phyloP scores from a whole-genome alignment of 208 protist species.

The Porcisia hertigi region DNA sequence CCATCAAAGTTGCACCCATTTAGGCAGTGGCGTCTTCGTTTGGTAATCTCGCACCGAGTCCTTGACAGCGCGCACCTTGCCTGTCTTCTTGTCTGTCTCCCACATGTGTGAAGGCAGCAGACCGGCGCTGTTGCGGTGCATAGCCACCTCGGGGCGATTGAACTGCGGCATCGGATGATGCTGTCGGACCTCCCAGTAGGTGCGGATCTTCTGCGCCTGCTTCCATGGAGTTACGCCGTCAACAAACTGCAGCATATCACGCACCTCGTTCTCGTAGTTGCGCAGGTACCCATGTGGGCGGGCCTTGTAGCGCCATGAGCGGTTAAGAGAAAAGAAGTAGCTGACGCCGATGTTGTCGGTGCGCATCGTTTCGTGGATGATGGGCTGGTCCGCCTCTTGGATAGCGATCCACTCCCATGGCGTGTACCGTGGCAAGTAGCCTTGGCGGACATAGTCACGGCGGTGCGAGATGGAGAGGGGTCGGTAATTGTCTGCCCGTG shows the following conservation, averaged over 20 bases:
- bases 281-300: slow-evolving; percentile 88
- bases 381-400: slow-evolving; percentile 88
- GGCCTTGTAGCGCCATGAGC: slow-evolving; percentile 89
- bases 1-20: slow-evolving; percentile 79
- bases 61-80: slow-evolving; percentile 89
- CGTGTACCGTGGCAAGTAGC: slow-evolving; percentile 87
- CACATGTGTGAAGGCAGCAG: slow-evolving; percentile 85
- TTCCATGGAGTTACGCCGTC: slow-evolving; percentile 90
- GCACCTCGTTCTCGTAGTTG: slow-evolving; percentile 90
- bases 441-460: slow-evolving; percentile 83
- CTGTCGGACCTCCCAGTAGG: slow-evolving; percentile 88
- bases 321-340: slow-evolving; percentile 86
- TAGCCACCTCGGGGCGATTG: slow-evolving; percentile 84
- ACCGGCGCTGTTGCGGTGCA: slow-evolving; percentile 87
- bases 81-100: slow-evolving; percentile 93
- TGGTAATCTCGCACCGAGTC: slow-evolving; percentile 92
- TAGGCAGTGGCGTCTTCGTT: slow-evolving; percentile 80
- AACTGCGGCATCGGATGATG: slow-evolving; percentile 93
- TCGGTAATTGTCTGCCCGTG: slow-evolving; percentile 85
- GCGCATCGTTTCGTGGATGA: slow-evolving; percentile 82
- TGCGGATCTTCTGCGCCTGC: slow-evolving; percentile 90
- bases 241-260: slow-evolving; percentile 86
- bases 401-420: slow-evolving; percentile 92
- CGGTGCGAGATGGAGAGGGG: slow-evolving; percentile 86
- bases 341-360: slow-evolving; percentile 73